Percentiles rank a stretch among this genome's conserved stretches.
These are phyloP conservation scores for Diplodia corticola DNA, from an alignment of 2,329 filamentous ascomycete species.

Conservation along the genomic window DNA sequence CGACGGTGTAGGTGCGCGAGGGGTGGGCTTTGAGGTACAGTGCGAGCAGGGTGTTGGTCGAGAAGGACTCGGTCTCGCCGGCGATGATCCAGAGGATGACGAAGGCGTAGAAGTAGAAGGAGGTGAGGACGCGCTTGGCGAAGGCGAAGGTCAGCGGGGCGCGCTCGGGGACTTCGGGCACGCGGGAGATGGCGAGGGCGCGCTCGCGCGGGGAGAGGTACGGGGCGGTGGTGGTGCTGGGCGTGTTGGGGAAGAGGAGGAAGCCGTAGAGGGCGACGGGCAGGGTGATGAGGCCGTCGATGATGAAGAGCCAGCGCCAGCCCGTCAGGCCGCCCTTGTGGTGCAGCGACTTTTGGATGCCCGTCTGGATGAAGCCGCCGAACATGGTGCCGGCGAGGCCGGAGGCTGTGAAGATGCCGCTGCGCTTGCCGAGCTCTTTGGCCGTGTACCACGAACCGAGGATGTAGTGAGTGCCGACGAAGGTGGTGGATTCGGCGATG, in stretches of 20 bases:
- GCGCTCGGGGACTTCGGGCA: conserved; percentile 48
- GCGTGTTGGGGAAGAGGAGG: conserved; percentile 49
- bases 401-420: conserved; percentile 61
- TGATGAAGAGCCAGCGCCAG: conserved; percentile 52
- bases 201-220: conserved; percentile 46
- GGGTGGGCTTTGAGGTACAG: conserved; percentile 54
- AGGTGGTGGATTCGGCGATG: conserved; percentile 58
- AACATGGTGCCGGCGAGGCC: conserved; percentile 63
- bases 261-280: conserved; percentile 59
- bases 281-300: conserved; percentile 58
- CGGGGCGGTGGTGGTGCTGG: conserved; percentile 44
- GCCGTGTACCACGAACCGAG: conserved; percentile 63
- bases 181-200: conserved; percentile 46
- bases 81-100: conserved; percentile 68
- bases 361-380: conserved; percentile 62
- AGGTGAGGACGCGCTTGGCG: conserved; percentile 56
- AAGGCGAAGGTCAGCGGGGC: conserved; percentile 54
- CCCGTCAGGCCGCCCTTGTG: conserved; percentile 53
- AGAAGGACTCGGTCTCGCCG: conserved; percentile 71
- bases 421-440: conserved; percentile 62
- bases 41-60: conserved; percentile 59
- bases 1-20: conserved; percentile 47
- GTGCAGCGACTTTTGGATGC: conserved; percentile 48
- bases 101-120: conserved; percentile 68
- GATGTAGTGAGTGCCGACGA: conserved; percentile 60